Percentiles rank a stretch among this genome's conserved stretches.
Evolutionary conservation across 177 flowering plant species (phyloP).

Genomic region (Vitis hybrid): DNA sequence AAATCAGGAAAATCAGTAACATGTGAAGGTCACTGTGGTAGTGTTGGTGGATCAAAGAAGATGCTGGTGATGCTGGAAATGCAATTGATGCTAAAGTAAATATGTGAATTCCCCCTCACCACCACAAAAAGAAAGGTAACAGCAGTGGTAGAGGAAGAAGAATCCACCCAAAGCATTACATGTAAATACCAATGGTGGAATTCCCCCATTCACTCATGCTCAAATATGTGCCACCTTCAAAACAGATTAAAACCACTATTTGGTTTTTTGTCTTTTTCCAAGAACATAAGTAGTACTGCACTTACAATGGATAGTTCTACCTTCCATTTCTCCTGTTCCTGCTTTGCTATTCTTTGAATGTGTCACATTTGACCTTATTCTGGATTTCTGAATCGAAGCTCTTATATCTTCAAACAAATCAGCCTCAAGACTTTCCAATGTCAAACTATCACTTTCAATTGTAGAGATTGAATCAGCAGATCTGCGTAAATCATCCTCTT

Average conservation of each 20-base stretch:
- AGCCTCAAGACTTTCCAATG: constrained; percentile 67
- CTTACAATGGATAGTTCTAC: constrained; percentile 37
- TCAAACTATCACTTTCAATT: constrained; percentile 62
- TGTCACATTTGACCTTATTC: constrained; percentile 25
- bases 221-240: background rate
- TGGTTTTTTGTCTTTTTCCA: background rate
- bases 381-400: constrained; percentile 77
- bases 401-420: constrained; percentile 73
- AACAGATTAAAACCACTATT: background rate
- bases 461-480: constrained; percentile 75
- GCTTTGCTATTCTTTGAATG: constrained; percentile 15
- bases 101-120: too few species aligned
- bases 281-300: constrained; percentile 1
- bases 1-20: too few species aligned
- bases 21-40: too few species aligned
- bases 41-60: too few species aligned
- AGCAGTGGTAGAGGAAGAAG: too few species aligned
- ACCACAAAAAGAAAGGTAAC: too few species aligned
- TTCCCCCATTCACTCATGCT: too few species aligned
- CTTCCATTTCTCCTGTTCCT: constrained; percentile 10
- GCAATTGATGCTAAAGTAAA: too few species aligned
- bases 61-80: too few species aligned
- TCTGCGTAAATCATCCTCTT: constrained; percentile 66
- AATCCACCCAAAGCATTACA: too few species aligned
- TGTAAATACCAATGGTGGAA: too few species aligned